Evolutionary conservation across 495 filamentous ascomycete species (phyloP), one percentile per base, ranked within the genome.

Genomic region (Corynascus novoguineensis): DNA sequence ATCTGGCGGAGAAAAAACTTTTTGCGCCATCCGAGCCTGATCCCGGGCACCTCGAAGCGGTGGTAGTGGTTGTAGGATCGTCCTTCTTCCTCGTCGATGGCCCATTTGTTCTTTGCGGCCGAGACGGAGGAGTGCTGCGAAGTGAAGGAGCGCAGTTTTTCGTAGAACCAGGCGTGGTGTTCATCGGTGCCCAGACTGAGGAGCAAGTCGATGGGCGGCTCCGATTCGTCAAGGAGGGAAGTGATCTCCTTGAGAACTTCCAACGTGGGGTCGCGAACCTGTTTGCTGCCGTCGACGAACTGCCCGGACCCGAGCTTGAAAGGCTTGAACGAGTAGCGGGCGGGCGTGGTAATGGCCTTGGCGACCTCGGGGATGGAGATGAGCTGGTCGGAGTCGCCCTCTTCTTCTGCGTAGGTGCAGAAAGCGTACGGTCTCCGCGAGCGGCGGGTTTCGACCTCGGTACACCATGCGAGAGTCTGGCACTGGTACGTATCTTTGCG

Each of bases 241-340:
- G 58, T 60, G 17, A 70, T 61, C 47, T 68, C 66, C 42, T 68
- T 68, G 28, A 70, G 44, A 0, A 67, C 64, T 40, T 66, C 64
- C 0, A 70, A 54, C 0, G 66, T 70, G 3, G 66, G 68, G 48
- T 70, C 68, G 9, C 68, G 68, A 27, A 70, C 64, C 41, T 66
- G 58, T 29, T 64, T 66, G 60, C 68, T 70, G 50, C 68, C 68
- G 57, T 70, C 68, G 35, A 70, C 68, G 27, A 68, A 70, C 22
- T 68, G 61, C 15, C 61, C 68, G 0, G 61, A 55, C n/a, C 66
- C 64, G 17, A 70, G 64, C 40, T 61, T 63, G 66, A 70, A 70
- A 4, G 68, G 68, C 47, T 70, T 70, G 64, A 68, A 70, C 0
- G 60, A 61, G 12, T 60, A 59, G 38, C 60, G 58, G 17, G 57